A percentile compares a stretch with the other conserved stretches of the same genome.
These are phyloP conservation scores for Neurospora terricola DNA, from an alignment of 495 filamentous ascomycete species.

Conservation along the genomic window DNA sequence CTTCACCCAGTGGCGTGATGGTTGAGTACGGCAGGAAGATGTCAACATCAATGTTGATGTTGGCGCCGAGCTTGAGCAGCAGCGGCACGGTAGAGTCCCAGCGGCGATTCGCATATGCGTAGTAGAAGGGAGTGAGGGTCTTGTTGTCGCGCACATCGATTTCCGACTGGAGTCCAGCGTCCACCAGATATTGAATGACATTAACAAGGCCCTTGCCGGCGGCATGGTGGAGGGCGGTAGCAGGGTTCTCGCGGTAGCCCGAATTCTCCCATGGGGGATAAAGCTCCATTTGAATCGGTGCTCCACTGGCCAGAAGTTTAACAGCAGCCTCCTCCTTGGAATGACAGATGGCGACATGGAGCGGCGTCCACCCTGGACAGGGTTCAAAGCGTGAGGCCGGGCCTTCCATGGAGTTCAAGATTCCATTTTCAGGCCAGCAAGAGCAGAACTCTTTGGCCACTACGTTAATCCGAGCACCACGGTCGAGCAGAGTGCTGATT, in stretches of 20 bases:
- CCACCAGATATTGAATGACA: slow-evolving; percentile 15
- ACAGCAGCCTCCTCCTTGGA: slow-evolving; percentile 18
- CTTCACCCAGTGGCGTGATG: slow-evolving; percentile 28
- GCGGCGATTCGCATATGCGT: slow-evolving; percentile 24
- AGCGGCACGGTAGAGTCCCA: slow-evolving; percentile 22
- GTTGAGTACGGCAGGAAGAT: slow-evolving; percentile 24
- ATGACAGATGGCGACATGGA: slow-evolving; percentile 31
- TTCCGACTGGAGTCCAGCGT: slow-evolving; percentile 16
- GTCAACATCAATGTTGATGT: slow-evolving; percentile 21
- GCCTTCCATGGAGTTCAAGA: slow-evolving; percentile 15
- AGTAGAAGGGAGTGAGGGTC: slow-evolving; percentile 24
- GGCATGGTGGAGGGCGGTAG: slow-evolving; percentile 22
- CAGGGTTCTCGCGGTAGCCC: background rate
- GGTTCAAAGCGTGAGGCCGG: background rate
- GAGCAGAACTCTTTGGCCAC: slow-evolving; percentile 19
- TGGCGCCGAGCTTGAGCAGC: slow-evolving; percentile 22
- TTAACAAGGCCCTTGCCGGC: slow-evolving; percentile 15
- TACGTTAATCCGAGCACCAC: slow-evolving; percentile 18
- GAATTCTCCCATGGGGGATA: background rate
- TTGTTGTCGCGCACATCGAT: slow-evolving; percentile 19
- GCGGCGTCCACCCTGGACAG: slow-evolving; percentile 18
- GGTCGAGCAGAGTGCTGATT: slow-evolving; percentile 18
- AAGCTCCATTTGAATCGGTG: slow-evolving; percentile 18
- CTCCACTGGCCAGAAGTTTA: slow-evolving; percentile 23
- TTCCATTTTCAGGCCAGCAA: slow-evolving; percentile 16